These are phyloP conservation scores for Apiospora saccharicola DNA, from an alignment of 2,329 filamentous ascomycete species.

Conservation along the genomic window DNA sequence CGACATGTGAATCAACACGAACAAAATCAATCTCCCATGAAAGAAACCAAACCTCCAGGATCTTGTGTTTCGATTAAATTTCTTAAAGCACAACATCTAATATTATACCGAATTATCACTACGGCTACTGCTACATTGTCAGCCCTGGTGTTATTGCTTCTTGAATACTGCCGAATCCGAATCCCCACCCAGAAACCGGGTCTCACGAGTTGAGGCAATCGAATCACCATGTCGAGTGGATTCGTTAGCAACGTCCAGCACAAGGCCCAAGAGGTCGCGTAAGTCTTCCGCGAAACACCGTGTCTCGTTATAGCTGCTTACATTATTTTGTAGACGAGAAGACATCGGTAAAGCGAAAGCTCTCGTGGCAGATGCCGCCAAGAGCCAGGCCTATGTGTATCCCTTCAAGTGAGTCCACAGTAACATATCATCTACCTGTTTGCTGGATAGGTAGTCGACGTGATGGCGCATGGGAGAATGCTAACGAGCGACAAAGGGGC, in stretches of 20 bases:
- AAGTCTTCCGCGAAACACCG: conserved; percentile 29
- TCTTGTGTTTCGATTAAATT: background rate
- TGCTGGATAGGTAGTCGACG: background rate
- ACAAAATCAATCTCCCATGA: conserved; percentile 8
- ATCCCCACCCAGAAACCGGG: conserved; percentile 7
- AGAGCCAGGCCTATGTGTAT: conserved; percentile 84
- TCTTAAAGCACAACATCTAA: background rate
- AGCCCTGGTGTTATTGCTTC: conserved; percentile 8
- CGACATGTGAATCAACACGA: conserved; percentile 19
- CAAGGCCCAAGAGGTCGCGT: conserved; percentile 61
- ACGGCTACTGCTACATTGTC: background rate
- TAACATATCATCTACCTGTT: background rate
- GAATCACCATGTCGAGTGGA: conserved; percentile 23
- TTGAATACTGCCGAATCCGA: conserved; percentile 2
- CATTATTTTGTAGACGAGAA: conserved; percentile 59
- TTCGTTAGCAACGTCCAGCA: conserved; percentile 44
- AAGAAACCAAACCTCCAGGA: background rate
- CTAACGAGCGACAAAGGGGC: conserved; percentile 46
- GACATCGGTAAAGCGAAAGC: conserved; percentile 73
- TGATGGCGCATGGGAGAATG: background rate
- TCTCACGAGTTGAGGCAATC: background rate
- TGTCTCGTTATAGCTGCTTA: conserved; percentile 11
- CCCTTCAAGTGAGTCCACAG: conserved; percentile 68
- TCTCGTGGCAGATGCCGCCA: conserved; percentile 72
- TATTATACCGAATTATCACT: background rate